These are phyloP conservation scores for Heracleum sosnowskyi DNA, from an alignment of 129 eudicot species.

Conservation along the genomic window DNA sequence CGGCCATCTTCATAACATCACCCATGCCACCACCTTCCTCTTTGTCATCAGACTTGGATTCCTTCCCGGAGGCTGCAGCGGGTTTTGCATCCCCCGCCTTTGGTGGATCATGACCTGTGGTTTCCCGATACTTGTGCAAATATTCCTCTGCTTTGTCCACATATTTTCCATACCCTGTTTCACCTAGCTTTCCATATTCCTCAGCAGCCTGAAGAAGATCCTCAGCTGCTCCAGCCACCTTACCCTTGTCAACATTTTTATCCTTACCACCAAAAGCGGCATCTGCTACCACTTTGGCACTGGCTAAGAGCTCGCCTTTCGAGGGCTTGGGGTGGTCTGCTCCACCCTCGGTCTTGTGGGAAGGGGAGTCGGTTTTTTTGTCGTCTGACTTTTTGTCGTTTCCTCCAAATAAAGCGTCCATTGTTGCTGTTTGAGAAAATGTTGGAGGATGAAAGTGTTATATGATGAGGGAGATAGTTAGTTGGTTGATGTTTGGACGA, in stretches of 20 bases:
- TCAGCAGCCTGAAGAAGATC: slow-evolving; percentile 59
- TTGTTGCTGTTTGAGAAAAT: neutral
- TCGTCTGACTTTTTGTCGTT: neutral
- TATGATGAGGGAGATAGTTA: neutral
- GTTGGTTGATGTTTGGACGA: neutral
- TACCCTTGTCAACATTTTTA: slow-evolving; percentile 39
- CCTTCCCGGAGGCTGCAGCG: neutral
- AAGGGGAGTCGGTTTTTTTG: neutral
- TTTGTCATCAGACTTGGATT: neutral
- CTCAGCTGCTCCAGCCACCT: slow-evolving; percentile 72
- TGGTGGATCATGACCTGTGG: slow-evolving; percentile 22
- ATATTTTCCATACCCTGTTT: slow-evolving; percentile 43
- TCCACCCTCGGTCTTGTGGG: neutral
- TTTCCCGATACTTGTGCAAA: slow-evolving; percentile 43
- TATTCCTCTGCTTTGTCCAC: slow-evolving; percentile 60
- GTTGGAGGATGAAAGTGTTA: neutral
- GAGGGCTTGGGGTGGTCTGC: slow-evolving; percentile 28
- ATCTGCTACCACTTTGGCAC: slow-evolving; percentile 65
- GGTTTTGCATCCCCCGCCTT: neutral
- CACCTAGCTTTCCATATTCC: slow-evolving; percentile 49
- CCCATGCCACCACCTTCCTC: neutral
- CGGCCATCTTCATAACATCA: slow-evolving; percentile 10
- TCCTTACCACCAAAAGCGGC: slow-evolving; percentile 32
- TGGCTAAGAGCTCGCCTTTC: slow-evolving; percentile 46
- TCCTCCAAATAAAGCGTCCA: slow-evolving; percentile 5